phyloP scores from a whole-genome alignment of 345 rosid genomes.

The Populus ilicifolia region DNA sequence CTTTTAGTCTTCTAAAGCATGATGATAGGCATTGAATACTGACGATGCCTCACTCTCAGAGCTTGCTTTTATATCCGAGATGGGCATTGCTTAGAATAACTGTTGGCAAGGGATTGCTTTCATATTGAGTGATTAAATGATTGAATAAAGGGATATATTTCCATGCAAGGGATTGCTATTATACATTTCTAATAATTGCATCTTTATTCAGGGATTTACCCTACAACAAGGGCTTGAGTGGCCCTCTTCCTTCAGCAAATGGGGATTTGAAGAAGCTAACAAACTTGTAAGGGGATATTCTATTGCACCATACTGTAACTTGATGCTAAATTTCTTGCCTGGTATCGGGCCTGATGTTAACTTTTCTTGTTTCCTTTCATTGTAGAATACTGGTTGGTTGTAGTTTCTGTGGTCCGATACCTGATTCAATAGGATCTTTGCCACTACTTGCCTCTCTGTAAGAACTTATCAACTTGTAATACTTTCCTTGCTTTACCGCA shows the following conservation, averaged over 20 bases:
- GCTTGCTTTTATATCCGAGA: background rate
- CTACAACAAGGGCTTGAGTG: constrained; percentile 50
- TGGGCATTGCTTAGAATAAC: background rate
- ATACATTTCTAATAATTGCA: constrained; percentile 12
- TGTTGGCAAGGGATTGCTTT: background rate
- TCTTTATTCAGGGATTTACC: constrained; percentile 71
- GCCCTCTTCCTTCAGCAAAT: constrained; percentile 61
- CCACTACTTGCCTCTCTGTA: constrained; percentile 51
- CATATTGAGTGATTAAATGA: background rate
- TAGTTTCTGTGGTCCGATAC: constrained; percentile 63
- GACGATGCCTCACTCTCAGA: background rate
- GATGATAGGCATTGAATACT: background rate
- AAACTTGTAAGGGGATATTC: constrained; percentile 52
- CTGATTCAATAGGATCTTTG: constrained; percentile 61
- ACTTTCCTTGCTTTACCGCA: background rate
- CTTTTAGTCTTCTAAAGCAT: no score
- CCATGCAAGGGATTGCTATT: background rate
- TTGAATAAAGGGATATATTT: background rate
- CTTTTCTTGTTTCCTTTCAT: background rate
- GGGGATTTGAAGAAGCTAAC: constrained; percentile 52
- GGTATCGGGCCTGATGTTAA: background rate
- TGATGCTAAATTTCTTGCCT: constrained; percentile 3
- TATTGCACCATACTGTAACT: background rate
- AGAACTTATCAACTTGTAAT: constrained; percentile 16
- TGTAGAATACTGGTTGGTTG: constrained; percentile 75